These are phyloP conservation scores for Eucalyptus guilfoylei DNA, from an alignment of 345 rosid genomes.

Conservation along the genomic window DNA sequence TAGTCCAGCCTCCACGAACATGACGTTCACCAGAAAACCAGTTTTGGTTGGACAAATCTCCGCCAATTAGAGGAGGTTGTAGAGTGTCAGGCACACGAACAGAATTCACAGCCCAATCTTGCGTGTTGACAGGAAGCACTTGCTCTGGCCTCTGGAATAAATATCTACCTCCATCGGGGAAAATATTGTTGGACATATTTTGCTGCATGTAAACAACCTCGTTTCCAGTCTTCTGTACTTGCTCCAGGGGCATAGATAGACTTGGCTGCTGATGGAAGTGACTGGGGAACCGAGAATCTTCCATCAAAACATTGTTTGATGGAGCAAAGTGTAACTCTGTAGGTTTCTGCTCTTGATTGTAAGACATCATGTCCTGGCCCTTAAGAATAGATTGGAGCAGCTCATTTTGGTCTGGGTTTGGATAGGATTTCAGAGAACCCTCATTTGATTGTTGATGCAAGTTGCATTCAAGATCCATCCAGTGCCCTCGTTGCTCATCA, in stretches of 20 bases:
- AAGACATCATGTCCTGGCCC: slow-evolving; percentile 39
- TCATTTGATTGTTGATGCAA: slow-evolving; percentile 35
- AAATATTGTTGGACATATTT: slow-evolving; percentile 30
- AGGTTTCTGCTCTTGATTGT: slow-evolving; percentile 43
- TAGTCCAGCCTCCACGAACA: slow-evolving; percentile 49
- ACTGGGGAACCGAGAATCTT: slow-evolving; percentile 32
- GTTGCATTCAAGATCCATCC: slow-evolving; percentile 46
- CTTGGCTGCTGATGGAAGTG: slow-evolving; percentile 50
- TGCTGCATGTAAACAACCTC: slow-evolving; percentile 42
- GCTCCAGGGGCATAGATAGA: slow-evolving; percentile 31
- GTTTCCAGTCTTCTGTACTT: slow-evolving; percentile 41
- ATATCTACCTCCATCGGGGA: slow-evolving; percentile 43
- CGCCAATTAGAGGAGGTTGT: slow-evolving; percentile 31
- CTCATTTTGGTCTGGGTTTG: slow-evolving; percentile 56
- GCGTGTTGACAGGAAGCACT: slow-evolving; percentile 25
- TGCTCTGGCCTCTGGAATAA: slow-evolving; percentile 46
- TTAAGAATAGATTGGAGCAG: slow-evolving; percentile 76
- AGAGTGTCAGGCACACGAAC: slow-evolving; percentile 32
- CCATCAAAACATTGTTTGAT: slow-evolving; percentile 33
- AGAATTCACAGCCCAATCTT: slow-evolving; percentile 45
- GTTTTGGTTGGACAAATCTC: slow-evolving; percentile 42
- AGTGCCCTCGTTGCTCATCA: slow-evolving; percentile 23
- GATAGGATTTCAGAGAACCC: slow-evolving; percentile 43
- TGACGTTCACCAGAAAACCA: slow-evolving; percentile 57
- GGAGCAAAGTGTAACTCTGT: slow-evolving; percentile 44